These are phyloP conservation scores for Dipteronia sinensis DNA, from an alignment of 345 rosid genomes.

Conservation along the genomic window DNA sequence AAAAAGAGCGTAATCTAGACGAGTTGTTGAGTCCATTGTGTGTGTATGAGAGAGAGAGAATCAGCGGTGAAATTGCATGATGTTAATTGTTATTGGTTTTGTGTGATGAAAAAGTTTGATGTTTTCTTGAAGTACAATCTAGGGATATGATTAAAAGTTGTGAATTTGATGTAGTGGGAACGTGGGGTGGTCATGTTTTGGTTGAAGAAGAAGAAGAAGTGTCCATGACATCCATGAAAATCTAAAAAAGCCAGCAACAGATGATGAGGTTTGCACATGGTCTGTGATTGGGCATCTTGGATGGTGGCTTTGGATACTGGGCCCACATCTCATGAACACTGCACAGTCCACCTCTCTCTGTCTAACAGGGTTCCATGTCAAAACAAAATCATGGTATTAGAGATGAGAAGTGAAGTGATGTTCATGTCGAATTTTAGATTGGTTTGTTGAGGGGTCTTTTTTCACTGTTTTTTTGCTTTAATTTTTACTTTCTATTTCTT, in stretches of 20 bases:
- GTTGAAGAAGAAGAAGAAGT: not conserved
- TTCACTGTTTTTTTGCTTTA: not conserved
- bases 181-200: not conserved
- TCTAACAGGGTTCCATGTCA: too few relatives aligned
- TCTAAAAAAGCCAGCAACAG: conserved; percentile 28
- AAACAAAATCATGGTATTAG: not conserved
- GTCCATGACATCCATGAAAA: not conserved
- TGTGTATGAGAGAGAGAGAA: not conserved
- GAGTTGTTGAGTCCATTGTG: conserved; percentile 56
- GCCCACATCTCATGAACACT: conserved; percentile 15
- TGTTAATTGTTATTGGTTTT: not conserved
- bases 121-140: not conserved
- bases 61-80: conserved; percentile 8
- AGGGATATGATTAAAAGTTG: not conserved
- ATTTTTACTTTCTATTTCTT: too few relatives aligned
- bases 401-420: not conserved
- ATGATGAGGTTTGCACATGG: conserved; percentile 40
- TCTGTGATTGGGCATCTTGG: conserved; percentile 3
- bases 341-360: too few relatives aligned
- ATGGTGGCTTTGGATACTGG: not conserved
- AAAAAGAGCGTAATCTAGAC: conserved; percentile 74
- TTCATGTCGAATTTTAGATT: not conserved
- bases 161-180: not conserved
- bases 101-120: not conserved
- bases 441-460: not conserved